These are phyloP conservation scores for Linanthus parryae DNA, from an alignment of 148 eudicot genomes.

Conservation along the genomic window DNA sequence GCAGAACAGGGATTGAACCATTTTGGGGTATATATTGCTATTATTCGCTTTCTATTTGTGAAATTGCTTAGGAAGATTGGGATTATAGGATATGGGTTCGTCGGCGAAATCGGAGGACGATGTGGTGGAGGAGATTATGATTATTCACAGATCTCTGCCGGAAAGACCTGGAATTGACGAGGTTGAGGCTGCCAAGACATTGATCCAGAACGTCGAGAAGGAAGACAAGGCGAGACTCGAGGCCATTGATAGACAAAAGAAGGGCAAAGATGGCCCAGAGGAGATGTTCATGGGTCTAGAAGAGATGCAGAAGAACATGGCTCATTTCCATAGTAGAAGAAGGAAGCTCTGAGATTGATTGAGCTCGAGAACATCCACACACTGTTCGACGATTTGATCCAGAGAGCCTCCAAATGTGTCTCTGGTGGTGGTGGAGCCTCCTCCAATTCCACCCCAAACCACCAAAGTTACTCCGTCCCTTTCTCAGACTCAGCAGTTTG, in stretches of 20 bases:
- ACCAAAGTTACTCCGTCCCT: not conserved
- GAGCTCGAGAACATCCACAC: constrained; percentile 62
- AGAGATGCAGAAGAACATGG: constrained; percentile 53
- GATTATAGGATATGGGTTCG: constrained; percentile 26
- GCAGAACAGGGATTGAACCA: no score
- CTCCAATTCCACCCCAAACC: not conserved
- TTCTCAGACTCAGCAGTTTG: constrained; percentile 6
- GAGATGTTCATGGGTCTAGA: constrained; percentile 50
- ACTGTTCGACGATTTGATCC: constrained; percentile 70
- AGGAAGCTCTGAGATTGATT: constrained; percentile 49
- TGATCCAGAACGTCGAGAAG: constrained; percentile 49
- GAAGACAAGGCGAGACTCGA: constrained; percentile 58
- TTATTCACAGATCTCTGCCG: constrained; percentile 46
- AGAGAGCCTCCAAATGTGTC: constrained; percentile 63
- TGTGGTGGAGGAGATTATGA: constrained; percentile 63
- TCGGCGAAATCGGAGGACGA: constrained; percentile 35
- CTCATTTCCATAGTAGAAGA: constrained; percentile 50
- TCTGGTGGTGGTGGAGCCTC: no score
- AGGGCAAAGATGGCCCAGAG: constrained; percentile 35
- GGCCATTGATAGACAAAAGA: constrained; percentile 39
- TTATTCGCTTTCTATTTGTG: no score
- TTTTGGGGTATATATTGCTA: no score
- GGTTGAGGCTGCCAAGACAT: constrained; percentile 51
- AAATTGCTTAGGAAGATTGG: no score
- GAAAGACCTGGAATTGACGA: constrained; percentile 62